A percentile compares a stretch with the other conserved stretches of the same genome.
These are phyloP conservation scores for Entomortierella lignicola DNA, from an alignment of 192 early-diverging fungal genomes.

Conservation along the genomic window DNA sequence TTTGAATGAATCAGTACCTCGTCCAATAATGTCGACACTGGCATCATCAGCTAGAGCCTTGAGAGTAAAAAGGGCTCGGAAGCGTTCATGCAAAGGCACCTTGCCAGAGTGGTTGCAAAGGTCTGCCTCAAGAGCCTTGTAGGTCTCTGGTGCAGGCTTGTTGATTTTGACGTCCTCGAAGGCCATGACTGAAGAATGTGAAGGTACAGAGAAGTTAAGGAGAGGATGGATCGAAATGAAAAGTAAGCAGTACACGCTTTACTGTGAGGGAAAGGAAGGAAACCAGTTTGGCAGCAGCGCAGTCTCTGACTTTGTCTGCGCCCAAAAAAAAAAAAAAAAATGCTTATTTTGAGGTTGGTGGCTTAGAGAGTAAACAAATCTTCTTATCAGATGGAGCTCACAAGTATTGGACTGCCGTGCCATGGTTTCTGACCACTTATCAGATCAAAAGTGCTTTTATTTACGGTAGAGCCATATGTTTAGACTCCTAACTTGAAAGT, in stretches of 20 bases:
- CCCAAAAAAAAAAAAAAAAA: neutral
- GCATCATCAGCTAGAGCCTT: conserved; percentile 80
- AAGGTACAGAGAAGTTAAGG: neutral
- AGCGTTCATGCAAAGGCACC: conserved; percentile 84
- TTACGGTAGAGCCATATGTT: too few species aligned
- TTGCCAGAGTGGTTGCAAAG: conserved; percentile 71
- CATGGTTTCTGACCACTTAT: too few species aligned
- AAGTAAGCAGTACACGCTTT: too few species aligned
- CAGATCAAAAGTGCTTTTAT: too few species aligned
- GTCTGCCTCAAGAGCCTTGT: conserved; percentile 71
- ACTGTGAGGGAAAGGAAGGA: neutral
- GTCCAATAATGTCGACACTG: conserved; percentile 85
- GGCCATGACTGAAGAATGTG: conserved; percentile 21
- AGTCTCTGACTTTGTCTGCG: neutral
- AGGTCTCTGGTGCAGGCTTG: conserved; percentile 46
- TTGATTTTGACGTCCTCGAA: conserved; percentile 46
- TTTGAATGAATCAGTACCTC: conserved; percentile 58
- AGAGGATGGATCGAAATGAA: neutral
- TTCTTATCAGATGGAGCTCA: conserved; percentile 3
- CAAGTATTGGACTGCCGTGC: too few species aligned
- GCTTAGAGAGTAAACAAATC: conserved; percentile 8
- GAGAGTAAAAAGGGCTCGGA: conserved; percentile 93
- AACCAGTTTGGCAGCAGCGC: conserved; percentile 1
- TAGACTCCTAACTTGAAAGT: too few species aligned
- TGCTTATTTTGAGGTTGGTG: neutral